Base-by-base conservation (phyloP, 495 filamentous ascomycete species). In the Daldinia childiae region DNA sequence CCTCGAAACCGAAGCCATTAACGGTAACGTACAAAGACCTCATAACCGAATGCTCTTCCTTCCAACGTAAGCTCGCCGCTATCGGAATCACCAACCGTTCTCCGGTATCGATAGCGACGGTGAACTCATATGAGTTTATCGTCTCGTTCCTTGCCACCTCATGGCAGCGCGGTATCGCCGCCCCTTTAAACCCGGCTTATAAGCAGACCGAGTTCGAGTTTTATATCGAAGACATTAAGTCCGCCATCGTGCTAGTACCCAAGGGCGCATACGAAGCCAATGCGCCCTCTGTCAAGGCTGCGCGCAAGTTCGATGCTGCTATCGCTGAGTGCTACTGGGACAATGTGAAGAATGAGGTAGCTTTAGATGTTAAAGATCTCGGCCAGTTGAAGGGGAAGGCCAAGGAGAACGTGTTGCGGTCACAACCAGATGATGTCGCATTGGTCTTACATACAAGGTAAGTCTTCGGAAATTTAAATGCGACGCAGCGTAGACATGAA, bases 171-270 rank as follows among this genome's bases (percentile, higher is more conserved):
- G 90, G 82, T 27, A 91, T 93, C 69, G 92, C 92, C 21, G 92
- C 92, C 4, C 92, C 92, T 3, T 82, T 95, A 58, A 94, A 95
- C 79, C 87, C 92, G 21, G 90, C 88, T 29, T 95, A 95, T 81
- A 94, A 93, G 81, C 90, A 94, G 74, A 88, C 89, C 29, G 92
- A 95, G 77, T 94, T 95, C 76, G 92, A 95, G 78, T 94, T 95
- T 80, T 95, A 94, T 78, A 93, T 95, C 70, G 89, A 92, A 38
- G 92, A 95, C 78, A 85, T 95, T 71, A 91, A 86, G 72, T 92
- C 91, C 9, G 90, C 89, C 39, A 79, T 95, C 48, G 86, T 91
- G 5, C 82, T 95, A 43, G 89, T 95, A 9, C 90, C 92, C 4
- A 81, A 83, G 59, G 92, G 90, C 14, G 88, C 90, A 15, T 91